Evolutionary conservation across 495 filamentous ascomycete genomes (phyloP).

Genomic region (Xylaria palmicola): DNA sequence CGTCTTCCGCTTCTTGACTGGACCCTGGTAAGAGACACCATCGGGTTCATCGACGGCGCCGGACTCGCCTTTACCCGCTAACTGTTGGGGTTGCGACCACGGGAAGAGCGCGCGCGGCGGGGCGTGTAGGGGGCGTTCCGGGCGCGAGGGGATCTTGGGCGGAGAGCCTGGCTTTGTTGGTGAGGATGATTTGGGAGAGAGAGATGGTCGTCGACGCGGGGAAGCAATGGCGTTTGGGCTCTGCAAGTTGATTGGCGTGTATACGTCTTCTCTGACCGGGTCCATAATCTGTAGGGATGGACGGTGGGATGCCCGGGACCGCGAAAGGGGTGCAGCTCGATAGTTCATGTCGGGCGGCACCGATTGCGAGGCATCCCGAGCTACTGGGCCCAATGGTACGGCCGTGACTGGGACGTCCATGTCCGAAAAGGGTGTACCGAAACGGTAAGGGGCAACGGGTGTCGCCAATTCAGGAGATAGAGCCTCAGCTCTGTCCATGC

Average conservation of each 20-base stretch:
- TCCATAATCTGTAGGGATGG: constrained; percentile 58
- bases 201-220: constrained; percentile 19
- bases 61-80: constrained; percentile 24
- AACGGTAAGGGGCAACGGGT: constrained; percentile 59
- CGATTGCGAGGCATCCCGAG: constrained; percentile 75
- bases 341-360: constrained; percentile 91
- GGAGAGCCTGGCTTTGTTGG: constrained; percentile 16
- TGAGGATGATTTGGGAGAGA: constrained; percentile 31
- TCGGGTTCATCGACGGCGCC: constrained; percentile 39
- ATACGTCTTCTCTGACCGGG: constrained; percentile 52
- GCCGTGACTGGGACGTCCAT: constrained; percentile 86
- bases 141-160: constrained; percentile 20
- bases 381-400: constrained; percentile 64
- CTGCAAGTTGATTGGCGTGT: constrained; percentile 29
- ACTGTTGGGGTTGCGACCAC: constrained; percentile 42
- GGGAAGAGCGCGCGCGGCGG: constrained; percentile 50
- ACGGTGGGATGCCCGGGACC: constrained; percentile 57
- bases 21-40: constrained; percentile 68
- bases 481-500: constrained; percentile 51
- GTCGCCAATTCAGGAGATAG: constrained; percentile 51
- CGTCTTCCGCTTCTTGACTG: constrained; percentile 93
- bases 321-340: constrained; percentile 49
- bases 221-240: constrained; percentile 22
- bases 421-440: constrained; percentile 80
- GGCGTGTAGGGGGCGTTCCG: constrained; percentile 38